Evolutionary conservation across 768 basidiomycete species (phyloP).

Genomic region (Sporobolomyces phaffii): DNA sequence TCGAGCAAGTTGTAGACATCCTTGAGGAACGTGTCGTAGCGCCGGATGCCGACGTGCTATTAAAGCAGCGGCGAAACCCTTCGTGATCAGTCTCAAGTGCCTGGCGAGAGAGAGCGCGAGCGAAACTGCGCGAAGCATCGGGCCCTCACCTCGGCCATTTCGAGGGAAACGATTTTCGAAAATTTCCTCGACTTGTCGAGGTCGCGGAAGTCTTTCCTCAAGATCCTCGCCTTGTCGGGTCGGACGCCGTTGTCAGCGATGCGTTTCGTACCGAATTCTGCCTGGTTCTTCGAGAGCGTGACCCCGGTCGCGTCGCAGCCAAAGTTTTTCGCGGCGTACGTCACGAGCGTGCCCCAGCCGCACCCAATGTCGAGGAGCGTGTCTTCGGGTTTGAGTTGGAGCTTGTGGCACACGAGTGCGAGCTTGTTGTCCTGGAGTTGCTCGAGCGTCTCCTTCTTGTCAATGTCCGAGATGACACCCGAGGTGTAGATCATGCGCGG

Average conservation of each 20-base stretch:
- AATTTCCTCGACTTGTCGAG: constrained; percentile 71
- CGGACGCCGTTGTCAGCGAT: constrained; percentile 71
- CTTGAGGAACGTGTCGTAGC: constrained; percentile 77
- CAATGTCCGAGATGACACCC: constrained; percentile 70
- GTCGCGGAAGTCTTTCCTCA: constrained; percentile 89
- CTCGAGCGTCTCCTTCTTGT: constrained; percentile 73
- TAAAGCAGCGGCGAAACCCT: background rate
- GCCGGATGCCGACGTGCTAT: constrained; percentile 88
- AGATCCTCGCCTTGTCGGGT: constrained; percentile 71
- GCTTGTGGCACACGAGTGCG: constrained; percentile 86
- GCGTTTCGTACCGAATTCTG: constrained; percentile 83
- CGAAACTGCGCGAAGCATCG: no score
- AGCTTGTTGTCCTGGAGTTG: constrained; percentile 98
- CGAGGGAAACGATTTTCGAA: constrained; percentile 89
- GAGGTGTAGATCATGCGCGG: constrained; percentile 97
- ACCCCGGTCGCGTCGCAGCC: constrained; percentile 94
- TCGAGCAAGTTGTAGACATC: constrained; percentile 90
- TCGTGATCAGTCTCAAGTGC: background rate
- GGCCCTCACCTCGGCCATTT: constrained; percentile 95
- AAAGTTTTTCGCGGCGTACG: constrained; percentile 95
- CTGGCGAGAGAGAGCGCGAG: background rate
- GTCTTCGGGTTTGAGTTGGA: constrained; percentile 79
- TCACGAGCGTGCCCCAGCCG: constrained; percentile 94
- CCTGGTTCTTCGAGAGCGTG: constrained; percentile 83
- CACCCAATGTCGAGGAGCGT: constrained; percentile 52